Evolutionary conservation across 2,329 filamentous ascomycete genomes (phyloP), one percentile per base, ranked within the genome.

Genomic region (Penicillium hordei): DNA sequence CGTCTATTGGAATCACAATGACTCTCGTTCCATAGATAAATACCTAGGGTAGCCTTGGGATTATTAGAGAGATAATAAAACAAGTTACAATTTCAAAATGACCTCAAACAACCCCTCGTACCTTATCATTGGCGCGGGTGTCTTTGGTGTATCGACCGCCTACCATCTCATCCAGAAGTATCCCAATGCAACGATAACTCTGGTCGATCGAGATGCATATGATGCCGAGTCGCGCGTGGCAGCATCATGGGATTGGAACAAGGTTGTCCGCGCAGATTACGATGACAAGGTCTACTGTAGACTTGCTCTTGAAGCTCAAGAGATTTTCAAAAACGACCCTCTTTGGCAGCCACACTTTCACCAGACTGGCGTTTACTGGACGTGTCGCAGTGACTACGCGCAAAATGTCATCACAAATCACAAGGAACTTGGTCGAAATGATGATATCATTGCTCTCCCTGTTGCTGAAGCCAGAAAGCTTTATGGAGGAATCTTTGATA

Each of bases 401-500:
- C 74, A 77, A 48, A 76, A 78, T 34, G 79, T 82, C 21, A 74
- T 82, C 58, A 72, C 76, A 54, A 80, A 81, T 64, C 82, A 81
- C 69, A 79, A 78, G 67, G 78, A 78, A 60, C 72, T 82, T 17
- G 80, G 79, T 2, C 70, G 79, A 10, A 71, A 75, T 34, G 78
- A 79, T 5, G 79, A 82, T 55, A 68, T 82, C 38, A 68, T 72
- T 21, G 75, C 78, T 9, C 67, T 83, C 25, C 73, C 82, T 38
- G 73, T 82, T 4, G 80, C 80, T 54, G 81, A 86, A 60, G 82
- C 83, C 38, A 79, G 81, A 45, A 74, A 75, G 65, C 63, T 86
- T 55, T 86, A 85, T 59, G 80, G 78, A 3, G 85, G 85, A 0
- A 67, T 88, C 1, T 87, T 88, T 57, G 78, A 82, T 10, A 79